These are phyloP conservation scores for Nevesoporus exiguus DNA, from an alignment of 768 basidiomycete genomes.

Conservation along the genomic window DNA sequence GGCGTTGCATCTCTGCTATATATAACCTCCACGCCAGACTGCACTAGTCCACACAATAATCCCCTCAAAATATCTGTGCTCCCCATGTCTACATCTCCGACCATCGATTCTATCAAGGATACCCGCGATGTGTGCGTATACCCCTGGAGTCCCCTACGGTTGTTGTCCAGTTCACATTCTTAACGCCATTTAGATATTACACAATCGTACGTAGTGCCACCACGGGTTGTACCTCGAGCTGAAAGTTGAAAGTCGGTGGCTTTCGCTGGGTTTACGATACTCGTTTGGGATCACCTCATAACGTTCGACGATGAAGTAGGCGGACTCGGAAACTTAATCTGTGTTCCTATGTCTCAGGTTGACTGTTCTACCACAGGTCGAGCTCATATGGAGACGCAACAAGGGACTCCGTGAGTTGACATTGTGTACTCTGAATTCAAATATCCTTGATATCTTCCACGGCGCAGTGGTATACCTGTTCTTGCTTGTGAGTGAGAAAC, in stretches of 20 bases:
- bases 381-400: conserved; percentile 36
- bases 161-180: background rate
- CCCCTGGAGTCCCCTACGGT: background rate
- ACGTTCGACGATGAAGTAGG: conserved; percentile 38
- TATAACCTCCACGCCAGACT: background rate
- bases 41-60: background rate
- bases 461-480: conserved; percentile 36
- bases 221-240: too few species aligned
- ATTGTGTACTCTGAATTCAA: background rate
- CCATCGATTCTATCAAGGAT: background rate
- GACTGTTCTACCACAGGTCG: conserved; percentile 22
- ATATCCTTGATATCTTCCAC: background rate
- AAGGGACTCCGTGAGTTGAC: conserved; percentile 34
- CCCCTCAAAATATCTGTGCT: background rate
- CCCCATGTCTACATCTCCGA: conserved; percentile 2
- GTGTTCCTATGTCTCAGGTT: background rate
- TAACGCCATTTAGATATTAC: background rate
- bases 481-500: conserved; percentile 30
- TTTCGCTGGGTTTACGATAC: conserved; percentile 46
- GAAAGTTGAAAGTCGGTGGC: conserved; percentile 44
- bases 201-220: conserved; percentile 17
- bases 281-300: conserved; percentile 47
- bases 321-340: background rate
- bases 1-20: background rate
- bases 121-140: background rate